Evolutionary conservation across 805 yeast species (phyloP), one percentile per base, ranked within the genome.

Genomic region (Kazachstania taianensis): DNA sequence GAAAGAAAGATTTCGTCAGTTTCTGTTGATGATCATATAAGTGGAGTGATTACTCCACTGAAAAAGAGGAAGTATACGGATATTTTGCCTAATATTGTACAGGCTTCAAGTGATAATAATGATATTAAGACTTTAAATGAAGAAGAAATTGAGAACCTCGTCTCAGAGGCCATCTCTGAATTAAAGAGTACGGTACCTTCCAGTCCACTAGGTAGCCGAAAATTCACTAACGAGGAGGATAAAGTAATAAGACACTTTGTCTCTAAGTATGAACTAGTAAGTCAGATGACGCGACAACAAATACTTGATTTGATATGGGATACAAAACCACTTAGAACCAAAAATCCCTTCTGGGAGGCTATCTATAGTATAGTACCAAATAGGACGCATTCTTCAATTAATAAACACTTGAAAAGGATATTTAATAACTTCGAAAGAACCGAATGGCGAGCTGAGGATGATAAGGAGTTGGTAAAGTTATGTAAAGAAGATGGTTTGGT

Each of bases 221-320:
- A 29, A n/a, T 35, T 20, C 26, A 22, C 28, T 17, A 13, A n/a
- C 5, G 32, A 35, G 20, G 79, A 73, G 30, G 96, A 85, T 53
- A 65, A 57, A 13, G 78, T 81, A 0, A 72, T 85, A 38, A 84
- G 81, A 40, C 66, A 67, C 32, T 83, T 81, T 48, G 71, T 84
- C 42, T 54, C 60, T 9, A 77, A 75, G 9, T 85, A 80, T 52
- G 72, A 81, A 46, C 64, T 60, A 29, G 66, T 77, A 43, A 65
- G 78, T 48, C 66, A 67, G 20, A 60, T 81, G 56, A 66, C 76
- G 5, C 62, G 81, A 31, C 68, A 71, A 28, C 79, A 77, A 36
- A 68, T 85, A 5, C 79, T 94, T 54, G 73, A 73, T 42, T 64
- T 94, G 22, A 81, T 85, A n/a, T 85, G 96, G 96, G 63, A 84